Evolutionary conservation across 2,329 filamentous ascomycete species (phyloP).

Genomic region (Chaetomiaceae sp.): DNA sequence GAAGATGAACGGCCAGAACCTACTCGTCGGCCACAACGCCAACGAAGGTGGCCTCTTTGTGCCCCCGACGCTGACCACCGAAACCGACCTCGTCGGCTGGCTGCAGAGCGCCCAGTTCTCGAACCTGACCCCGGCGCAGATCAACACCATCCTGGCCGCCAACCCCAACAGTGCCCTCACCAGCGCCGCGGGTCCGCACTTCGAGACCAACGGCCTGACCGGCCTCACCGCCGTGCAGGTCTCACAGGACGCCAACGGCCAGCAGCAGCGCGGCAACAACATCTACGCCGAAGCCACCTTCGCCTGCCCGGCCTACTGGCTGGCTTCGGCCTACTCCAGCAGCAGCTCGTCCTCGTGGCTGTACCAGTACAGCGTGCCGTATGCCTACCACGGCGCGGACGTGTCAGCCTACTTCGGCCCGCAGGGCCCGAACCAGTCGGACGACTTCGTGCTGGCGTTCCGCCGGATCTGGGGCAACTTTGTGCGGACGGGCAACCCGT

Average conservation of each 20-base stretch:
- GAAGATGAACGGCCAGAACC: constrained; percentile 32
- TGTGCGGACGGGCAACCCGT: constrained; percentile 21
- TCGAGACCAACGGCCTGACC: constrained; percentile 27
- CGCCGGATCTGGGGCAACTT: constrained; percentile 27
- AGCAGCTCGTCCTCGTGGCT: constrained; percentile 34
- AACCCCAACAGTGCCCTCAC: constrained; percentile 29
- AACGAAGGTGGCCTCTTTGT: constrained; percentile 38
- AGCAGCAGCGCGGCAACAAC: constrained; percentile 51
- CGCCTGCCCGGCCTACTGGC: constrained; percentile 53
- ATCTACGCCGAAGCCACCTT: constrained; percentile 54
- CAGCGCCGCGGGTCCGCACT: constrained; percentile 29
- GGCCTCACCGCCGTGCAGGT: constrained; percentile 46
- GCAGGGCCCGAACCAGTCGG: constrained; percentile 22
- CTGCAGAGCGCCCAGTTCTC: constrained; percentile 34
- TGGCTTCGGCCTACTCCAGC: constrained; percentile 43
- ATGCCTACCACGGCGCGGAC: constrained; percentile 39
- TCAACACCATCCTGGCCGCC: constrained; percentile 31
- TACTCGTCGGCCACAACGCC: constrained; percentile 36
- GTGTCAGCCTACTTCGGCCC: constrained; percentile 35
- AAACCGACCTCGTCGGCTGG: constrained; percentile 31
- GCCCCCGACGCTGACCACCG: constrained; percentile 33
- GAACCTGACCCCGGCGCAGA: constrained; percentile 30
- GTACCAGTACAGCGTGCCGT: constrained; percentile 46
- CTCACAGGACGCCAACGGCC: constrained; percentile 45
- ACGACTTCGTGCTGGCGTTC: constrained; percentile 23